These are phyloP conservation scores for Fusarium stilboides DNA, from an alignment of 2,329 filamentous ascomycete genomes.

Conservation along the genomic window DNA sequence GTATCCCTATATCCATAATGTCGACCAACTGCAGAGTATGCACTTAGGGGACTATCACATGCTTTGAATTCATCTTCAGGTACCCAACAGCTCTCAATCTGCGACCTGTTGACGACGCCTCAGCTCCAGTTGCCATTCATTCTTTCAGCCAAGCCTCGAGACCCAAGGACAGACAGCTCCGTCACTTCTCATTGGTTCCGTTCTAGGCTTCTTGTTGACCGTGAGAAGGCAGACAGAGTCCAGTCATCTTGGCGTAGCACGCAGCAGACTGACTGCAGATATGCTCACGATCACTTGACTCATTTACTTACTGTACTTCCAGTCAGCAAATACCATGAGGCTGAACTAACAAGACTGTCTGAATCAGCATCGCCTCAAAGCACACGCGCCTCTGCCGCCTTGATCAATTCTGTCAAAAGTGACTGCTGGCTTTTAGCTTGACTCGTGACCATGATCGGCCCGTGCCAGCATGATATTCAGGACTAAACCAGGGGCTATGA, in stretches of 20 bases:
- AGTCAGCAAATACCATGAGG: slow-evolving; percentile 29
- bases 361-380: slow-evolving; percentile 26
- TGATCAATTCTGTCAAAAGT: slow-evolving; percentile 12
- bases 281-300: slow-evolving; percentile 36
- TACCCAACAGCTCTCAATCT: slow-evolving; percentile 36
- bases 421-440: slow-evolving; percentile 16
- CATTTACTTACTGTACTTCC: slow-evolving; percentile 13
- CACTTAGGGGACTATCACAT: slow-evolving; percentile 50
- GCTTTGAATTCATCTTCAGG: slow-evolving; percentile 36
- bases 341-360: slow-evolving; percentile 26
- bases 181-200: slow-evolving; percentile 22
- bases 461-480: slow-evolving; percentile 36
- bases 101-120: slow-evolving; percentile 34
- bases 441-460: slow-evolving; percentile 40
- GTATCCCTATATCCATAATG: slow-evolving; percentile 39
- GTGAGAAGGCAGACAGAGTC: slow-evolving; percentile 17
- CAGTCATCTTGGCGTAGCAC: slow-evolving; percentile 41
- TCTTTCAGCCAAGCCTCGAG: slow-evolving; percentile 23
- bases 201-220: slow-evolving; percentile 6
- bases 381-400: slow-evolving; percentile 30
- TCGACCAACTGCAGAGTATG: slow-evolving; percentile 35
- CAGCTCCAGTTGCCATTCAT: slow-evolving; percentile 26
- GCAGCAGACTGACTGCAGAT: slow-evolving; percentile 36
- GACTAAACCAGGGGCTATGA: slow-evolving; percentile 21
- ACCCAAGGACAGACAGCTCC: slow-evolving; percentile 22